Conservation (phyloP, 2,329 filamentous ascomycete genomes). For the Hypoxylon sp. region DNA sequence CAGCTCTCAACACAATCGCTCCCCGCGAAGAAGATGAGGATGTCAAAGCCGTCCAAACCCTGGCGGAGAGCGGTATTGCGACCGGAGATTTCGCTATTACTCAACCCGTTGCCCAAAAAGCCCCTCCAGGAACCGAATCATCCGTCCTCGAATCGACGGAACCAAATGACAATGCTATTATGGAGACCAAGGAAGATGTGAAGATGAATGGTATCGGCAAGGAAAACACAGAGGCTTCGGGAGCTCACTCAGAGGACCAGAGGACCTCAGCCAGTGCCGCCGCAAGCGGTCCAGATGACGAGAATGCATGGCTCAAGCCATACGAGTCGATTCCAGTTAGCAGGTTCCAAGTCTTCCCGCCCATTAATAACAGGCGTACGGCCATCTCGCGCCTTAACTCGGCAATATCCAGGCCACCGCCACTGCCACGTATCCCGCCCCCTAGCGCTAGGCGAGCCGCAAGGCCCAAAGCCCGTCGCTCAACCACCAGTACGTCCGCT, state of each 20-base stretch:
- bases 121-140: slow-evolving; percentile 47
- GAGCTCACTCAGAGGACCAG: slow-evolving; percentile 41
- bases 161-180: slow-evolving; percentile 53
- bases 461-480: slow-evolving; percentile 59
- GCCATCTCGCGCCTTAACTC: slow-evolving; percentile 63
- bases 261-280: slow-evolving; percentile 31
- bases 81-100: slow-evolving; percentile 53
- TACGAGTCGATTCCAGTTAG: slow-evolving; percentile 75
- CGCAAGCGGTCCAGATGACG: slow-evolving; percentile 51
- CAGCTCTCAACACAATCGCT: slow-evolving; percentile 86
- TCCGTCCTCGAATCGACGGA: slow-evolving; percentile 60
- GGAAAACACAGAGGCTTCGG: slow-evolving; percentile 43
- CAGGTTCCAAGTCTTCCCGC: slow-evolving; percentile 84
- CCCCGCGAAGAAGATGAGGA: slow-evolving; percentile 82
- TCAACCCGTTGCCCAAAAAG: slow-evolving; percentile 51
- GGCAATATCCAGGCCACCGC: slow-evolving; percentile 55
- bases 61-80: slow-evolving; percentile 52
- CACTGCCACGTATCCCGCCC: slow-evolving; percentile 49
- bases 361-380: slow-evolving; percentile 66
- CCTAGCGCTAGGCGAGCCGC: slow-evolving; percentile 56
- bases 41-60: slow-evolving; percentile 55
- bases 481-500: slow-evolving; percentile 52
- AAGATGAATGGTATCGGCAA: slow-evolving; percentile 51
- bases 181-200: slow-evolving; percentile 38
- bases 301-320: slow-evolving; percentile 61